Base-by-base conservation (phyloP, 2,329 filamentous ascomycete species). In the Paraphaeosphaeria sporulosa region DNA sequence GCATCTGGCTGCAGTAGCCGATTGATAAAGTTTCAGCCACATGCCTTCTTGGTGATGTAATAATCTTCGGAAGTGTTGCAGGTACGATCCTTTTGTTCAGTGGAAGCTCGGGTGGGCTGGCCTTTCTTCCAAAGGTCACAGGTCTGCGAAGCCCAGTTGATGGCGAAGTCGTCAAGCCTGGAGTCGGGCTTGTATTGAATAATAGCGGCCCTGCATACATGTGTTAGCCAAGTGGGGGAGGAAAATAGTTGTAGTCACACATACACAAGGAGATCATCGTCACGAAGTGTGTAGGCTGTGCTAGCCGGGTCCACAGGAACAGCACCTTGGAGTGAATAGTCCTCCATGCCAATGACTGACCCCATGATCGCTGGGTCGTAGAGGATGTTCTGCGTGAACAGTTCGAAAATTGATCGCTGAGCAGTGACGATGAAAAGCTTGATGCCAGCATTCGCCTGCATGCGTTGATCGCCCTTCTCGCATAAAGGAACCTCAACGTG, bases 381-480 rank as follows among this genome's bases (percentile, higher is more conserved):
- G n/a, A 36, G 21, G 48, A 51, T 40, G 30, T 51, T 51, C 30
- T 51, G 25, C n/a, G 19, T 40, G 23, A 6, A 51, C 12, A 76
- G 58, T 8, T 77, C 69, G 43, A 76, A 81, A 1, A 72, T 74
- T 30, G 66, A 60, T 44, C 67, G 67, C 57, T 76, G 71, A 1
- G 78, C 75, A 0, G 67, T 23, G 27, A 73, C 43, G 40, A 81
- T 70, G 38, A 74, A 74, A 13, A 13, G 8, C 30, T 36, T 40
- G 5, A 51, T 10, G n/a, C 48, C 48, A 23, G 48, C 48, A 30
- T 51, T 40, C 30, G 38, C 21, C 27, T 51, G 48, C 48, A 51
- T 51, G 48, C 34, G 48, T 17, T 51, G 48, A 8, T 19, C 17
- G 15, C 48, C 48, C 30, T 51, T 51, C 30, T 40, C 27, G 30